Conservation (phyloP, 192 early-diverging fungal genomes). For the Backusella psychrophila region DNA sequence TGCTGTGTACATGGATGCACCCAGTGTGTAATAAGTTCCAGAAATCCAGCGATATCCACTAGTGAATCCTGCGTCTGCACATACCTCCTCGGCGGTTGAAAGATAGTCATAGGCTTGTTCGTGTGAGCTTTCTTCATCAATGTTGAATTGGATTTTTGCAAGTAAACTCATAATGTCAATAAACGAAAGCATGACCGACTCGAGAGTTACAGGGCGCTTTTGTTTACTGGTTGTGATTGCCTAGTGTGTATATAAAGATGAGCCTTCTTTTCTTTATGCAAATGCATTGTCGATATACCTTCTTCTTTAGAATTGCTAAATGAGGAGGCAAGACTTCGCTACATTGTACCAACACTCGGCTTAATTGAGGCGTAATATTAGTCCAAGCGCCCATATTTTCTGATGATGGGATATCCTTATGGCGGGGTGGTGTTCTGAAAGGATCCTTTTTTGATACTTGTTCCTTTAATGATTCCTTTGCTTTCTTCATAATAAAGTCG, state of each 20-base stretch:
- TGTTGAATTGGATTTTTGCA: constrained; percentile 21
- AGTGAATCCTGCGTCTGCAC: constrained; percentile 10
- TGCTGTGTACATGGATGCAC: constrained; percentile 36
- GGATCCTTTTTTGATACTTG: constrained; percentile 13
- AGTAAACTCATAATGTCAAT: constrained; percentile 33
- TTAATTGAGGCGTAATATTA: constrained; percentile 2
- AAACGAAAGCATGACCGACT: constrained; percentile 12
- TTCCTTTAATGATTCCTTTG: constrained; percentile 5
- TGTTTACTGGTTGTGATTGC: background rate
- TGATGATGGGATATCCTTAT: background rate
- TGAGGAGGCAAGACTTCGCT: constrained; percentile 14
- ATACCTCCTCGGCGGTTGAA: constrained; percentile 31
- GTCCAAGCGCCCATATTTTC: constrained; percentile 20
- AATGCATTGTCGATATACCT: constrained; percentile 10
- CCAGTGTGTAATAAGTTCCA: constrained; percentile 48
- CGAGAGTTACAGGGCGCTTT: background rate
- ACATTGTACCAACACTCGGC: constrained; percentile 7
- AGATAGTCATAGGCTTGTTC: constrained; percentile 30
- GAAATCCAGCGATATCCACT: constrained; percentile 53
- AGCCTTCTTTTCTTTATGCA: no score
- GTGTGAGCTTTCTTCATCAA: constrained; percentile 13
- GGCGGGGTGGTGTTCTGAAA: constrained; percentile 19
- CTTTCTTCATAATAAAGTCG: constrained; percentile 10
- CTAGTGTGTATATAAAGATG: background rate
- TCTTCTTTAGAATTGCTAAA: constrained; percentile 5